Evolutionary conservation across 2,329 filamentous ascomycete genomes (phyloP).

Genomic region (Chrysosporium keratinophilum): DNA sequence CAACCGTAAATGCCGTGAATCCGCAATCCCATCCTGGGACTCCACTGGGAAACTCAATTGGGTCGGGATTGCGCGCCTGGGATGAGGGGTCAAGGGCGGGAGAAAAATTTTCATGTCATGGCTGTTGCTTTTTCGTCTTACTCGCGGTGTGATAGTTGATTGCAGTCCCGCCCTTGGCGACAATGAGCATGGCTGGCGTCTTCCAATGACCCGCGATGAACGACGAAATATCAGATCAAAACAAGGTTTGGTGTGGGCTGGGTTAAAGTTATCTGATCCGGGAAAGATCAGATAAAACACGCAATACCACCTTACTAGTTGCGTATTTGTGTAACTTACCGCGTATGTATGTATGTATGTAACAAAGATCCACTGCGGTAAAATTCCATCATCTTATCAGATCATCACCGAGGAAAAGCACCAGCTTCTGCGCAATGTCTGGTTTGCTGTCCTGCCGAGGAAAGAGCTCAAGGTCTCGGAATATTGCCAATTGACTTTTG

Average conservation of each 20-base stretch:
- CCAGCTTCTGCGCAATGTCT: neutral
- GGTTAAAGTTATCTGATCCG: constrained; percentile 11
- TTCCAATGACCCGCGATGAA: neutral
- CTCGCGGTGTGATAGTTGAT: neutral
- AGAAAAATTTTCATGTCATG: neutral
- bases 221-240: neutral
- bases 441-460: neutral
- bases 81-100: neutral
- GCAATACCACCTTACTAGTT: neutral
- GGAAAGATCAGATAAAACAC: constrained; percentile 2
- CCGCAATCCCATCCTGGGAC: no score
- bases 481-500: no score
- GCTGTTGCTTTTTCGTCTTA: neutral
- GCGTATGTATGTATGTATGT: constrained; percentile 2
- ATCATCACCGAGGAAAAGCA: neutral
- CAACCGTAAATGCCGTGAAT: no score
- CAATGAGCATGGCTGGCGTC: neutral
- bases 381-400: constrained; percentile 1
- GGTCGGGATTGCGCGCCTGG: neutral
- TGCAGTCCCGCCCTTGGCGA: neutral
- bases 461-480: no score
- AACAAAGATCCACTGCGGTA: neutral
- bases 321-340: no score
- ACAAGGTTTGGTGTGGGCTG: neutral
- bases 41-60: no score